A percentile compares a stretch with the other conserved stretches of the same genome.
These are phyloP conservation scores for Daldinia sp. DNA, from an alignment of 2,329 filamentous ascomycete species.

Conservation along the genomic window DNA sequence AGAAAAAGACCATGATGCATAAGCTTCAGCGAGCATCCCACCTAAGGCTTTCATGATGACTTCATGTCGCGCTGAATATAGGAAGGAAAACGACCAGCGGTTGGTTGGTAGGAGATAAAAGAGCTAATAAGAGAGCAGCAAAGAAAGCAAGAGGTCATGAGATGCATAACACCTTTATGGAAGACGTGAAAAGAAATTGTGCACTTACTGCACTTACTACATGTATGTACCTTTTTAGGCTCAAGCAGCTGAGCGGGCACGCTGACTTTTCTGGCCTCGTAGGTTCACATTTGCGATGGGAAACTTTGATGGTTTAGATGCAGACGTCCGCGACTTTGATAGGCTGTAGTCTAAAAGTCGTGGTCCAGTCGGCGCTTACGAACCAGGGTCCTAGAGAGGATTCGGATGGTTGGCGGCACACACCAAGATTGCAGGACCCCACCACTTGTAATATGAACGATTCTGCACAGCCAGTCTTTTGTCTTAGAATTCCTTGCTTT, in stretches of 20 bases:
- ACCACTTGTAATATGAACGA: slow-evolving; percentile 58
- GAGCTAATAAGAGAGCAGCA: slow-evolving; percentile 28
- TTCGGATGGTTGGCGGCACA: slow-evolving; percentile 60
- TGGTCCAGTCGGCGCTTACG: slow-evolving; percentile 63
- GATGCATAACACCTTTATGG: slow-evolving; percentile 49
- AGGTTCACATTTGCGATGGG: slow-evolving; percentile 45
- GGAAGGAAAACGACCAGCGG: slow-evolving; percentile 49
- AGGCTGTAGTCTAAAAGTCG: slow-evolving; percentile 55
- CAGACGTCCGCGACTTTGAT: slow-evolving; percentile 55
- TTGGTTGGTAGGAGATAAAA: slow-evolving; percentile 46
- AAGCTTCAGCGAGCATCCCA: slow-evolving; percentile 58
- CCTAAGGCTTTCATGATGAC: slow-evolving; percentile 58
- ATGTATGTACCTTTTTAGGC: slow-evolving; percentile 45
- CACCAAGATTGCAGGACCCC: slow-evolving; percentile 57
- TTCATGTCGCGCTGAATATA: slow-evolving; percentile 47
- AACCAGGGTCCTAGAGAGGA: slow-evolving; percentile 56
- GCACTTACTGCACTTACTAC: slow-evolving; percentile 29
- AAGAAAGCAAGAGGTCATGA: slow-evolving; percentile 41
- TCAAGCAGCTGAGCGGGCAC: slow-evolving; percentile 50
- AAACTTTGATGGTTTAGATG: slow-evolving; percentile 53
- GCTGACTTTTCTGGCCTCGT: slow-evolving; percentile 47
- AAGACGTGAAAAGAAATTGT: slow-evolving; percentile 43
- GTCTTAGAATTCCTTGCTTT: slow-evolving; percentile 61
- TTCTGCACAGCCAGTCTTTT: slow-evolving; percentile 60
- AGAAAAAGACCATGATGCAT: slow-evolving; percentile 62